Evolutionary conservation across 192 early-diverging fungal species (phyloP).

Genomic region (Coemansia sp.): DNA sequence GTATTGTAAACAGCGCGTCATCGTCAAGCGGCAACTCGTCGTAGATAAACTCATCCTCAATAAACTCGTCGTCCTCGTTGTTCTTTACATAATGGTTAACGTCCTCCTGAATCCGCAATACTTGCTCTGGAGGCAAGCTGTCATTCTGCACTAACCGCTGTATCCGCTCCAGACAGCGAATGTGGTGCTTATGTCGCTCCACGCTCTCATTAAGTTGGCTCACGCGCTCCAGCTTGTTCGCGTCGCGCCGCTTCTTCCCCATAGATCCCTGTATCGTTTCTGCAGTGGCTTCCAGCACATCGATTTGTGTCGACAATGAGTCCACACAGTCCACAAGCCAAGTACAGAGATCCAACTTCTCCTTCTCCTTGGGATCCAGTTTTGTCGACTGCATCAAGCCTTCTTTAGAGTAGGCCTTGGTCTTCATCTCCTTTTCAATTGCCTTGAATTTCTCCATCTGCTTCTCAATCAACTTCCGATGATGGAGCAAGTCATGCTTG

Average conservation of each 20-base stretch:
- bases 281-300: slow-evolving; percentile 87
- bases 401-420: slow-evolving; percentile 97
- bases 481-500: slow-evolving; percentile 85
- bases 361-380: slow-evolving; percentile 92
- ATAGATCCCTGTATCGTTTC: slow-evolving; percentile 67
- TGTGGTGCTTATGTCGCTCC: slow-evolving; percentile 92
- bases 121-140: slow-evolving; percentile 81
- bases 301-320: slow-evolving; percentile 82
- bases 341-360: slow-evolving; percentile 80
- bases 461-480: slow-evolving; percentile 90
- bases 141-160: slow-evolving; percentile 92
- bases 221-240: slow-evolving; percentile 71
- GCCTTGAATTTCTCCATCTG: slow-evolving; percentile 99
- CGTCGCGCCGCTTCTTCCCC: slow-evolving; percentile 81
- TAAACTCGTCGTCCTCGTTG: slow-evolving; percentile 90
- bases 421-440: slow-evolving; percentile 97
- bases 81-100: slow-evolving; percentile 89
- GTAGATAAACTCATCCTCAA: slow-evolving; percentile 92
- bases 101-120: slow-evolving; percentile 79
- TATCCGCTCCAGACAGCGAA: slow-evolving; percentile 85
- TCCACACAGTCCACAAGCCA: slow-evolving; percentile 87
- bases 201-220: slow-evolving; percentile 69
- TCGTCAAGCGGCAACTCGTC: slow-evolving; percentile 91
- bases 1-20: slow-evolving; percentile 75
- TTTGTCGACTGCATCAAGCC: slow-evolving; percentile 76